Evolutionary conservation across 306 rosid genomes (phyloP).

Genomic region (Luffa aegyptiaca): DNA sequence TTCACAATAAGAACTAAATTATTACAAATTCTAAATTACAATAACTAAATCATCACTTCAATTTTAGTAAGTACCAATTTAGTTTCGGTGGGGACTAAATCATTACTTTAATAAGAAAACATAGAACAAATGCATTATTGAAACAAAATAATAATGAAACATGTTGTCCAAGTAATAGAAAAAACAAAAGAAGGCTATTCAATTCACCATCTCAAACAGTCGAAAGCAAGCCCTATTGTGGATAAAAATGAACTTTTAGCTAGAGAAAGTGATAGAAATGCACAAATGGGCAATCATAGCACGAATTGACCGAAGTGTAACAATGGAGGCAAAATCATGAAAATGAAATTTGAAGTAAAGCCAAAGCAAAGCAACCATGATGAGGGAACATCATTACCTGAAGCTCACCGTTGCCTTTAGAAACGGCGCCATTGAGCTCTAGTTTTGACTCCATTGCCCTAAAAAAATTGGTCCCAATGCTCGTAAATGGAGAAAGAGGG

Average conservation of each 20-base stretch:
- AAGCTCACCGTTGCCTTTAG: not conserved
- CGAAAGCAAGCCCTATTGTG: not conserved
- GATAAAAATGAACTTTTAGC: not conserved
- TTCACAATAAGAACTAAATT: not conserved
- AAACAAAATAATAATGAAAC: not conserved
- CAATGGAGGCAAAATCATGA: not conserved
- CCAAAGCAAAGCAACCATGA: not conserved
- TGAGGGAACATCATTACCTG: not conserved
- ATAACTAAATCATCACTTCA: not conserved
- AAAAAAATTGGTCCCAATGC: not conserved
- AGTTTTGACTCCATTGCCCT: constrained; percentile 3
- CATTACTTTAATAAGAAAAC: not conserved
- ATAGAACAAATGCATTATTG: not conserved
- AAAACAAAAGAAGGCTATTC: not conserved
- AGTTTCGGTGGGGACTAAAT: not conserved
- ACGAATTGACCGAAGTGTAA: not conserved
- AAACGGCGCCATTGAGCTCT: not conserved
- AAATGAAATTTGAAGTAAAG: not conserved
- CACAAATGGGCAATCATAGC: not conserved
- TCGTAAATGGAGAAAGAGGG: not conserved
- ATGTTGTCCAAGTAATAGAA: not conserved
- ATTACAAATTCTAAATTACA: too few species aligned
- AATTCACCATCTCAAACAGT: not conserved
- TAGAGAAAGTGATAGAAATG: not conserved
- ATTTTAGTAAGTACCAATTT: not conserved